Evolutionary conservation across 345 rosid genomes (phyloP), one percentile per base, ranked within the genome.

Genomic region (Citrus reticulata): DNA sequence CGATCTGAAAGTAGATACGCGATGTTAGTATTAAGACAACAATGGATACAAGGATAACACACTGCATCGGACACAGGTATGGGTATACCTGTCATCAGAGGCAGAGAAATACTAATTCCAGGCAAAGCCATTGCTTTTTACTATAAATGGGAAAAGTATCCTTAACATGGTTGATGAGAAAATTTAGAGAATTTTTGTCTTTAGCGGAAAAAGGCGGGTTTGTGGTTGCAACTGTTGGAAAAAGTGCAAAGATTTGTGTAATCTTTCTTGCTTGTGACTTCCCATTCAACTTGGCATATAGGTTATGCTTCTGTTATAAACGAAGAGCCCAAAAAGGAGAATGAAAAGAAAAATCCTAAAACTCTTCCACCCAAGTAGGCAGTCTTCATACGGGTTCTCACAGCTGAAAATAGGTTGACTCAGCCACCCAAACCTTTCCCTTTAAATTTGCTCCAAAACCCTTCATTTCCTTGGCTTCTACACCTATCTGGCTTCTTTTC

Each of bases 141-240:
- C 85, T 22, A 79, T 63, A 85, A 70, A 81, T 81, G 80, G 85
- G 81, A 79, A 79, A 78, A 77, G 78, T 60, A 78, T 82, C 82
- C 79, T 84, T 80, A 82, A 83, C 77, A 76, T 70, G 78, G 86
- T 75, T 79, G 84, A 80, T 62, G 81, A 70, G 79, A 82, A 75
- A 74, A 79, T 75, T 84, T 75, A 70, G 59, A 76, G 81, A 63
- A 87, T 82, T 75, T 75, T 88, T 88, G 89, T 86, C 87, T 89
- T 83, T 80, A 80, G 79, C 80, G 79, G 63, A 75, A 88, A 88
- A 86, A 88, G 87, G 78, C 64, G 73, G 72, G 87, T 80, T 81
- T 80, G 91, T 90, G 94, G 93, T 82, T 82, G 93, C 87, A 83
- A 91, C 97, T 92, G 94, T 93, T 86, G 42, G 80, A 25, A 89